These are phyloP conservation scores for Dothistroma septosporum DNA, from an alignment of 2,329 filamentous ascomycete genomes.

Conservation along the genomic window DNA sequence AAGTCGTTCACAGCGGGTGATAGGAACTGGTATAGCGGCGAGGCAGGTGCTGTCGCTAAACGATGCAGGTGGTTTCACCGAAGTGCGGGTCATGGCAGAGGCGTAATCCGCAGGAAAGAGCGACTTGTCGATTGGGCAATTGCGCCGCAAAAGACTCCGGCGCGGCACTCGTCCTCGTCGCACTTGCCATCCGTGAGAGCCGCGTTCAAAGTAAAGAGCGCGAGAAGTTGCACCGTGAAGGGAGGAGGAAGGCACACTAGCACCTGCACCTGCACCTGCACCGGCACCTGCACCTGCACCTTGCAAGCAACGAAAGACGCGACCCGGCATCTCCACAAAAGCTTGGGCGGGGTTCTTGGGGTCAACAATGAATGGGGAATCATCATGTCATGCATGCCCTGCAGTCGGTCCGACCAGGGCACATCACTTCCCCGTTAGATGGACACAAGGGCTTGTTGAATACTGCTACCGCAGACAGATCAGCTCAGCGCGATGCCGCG, in stretches of 20 bases:
- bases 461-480: too few species aligned
- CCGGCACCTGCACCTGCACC: too few species aligned
- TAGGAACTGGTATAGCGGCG: conserved; percentile 10
- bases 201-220: not conserved
- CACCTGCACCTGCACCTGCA: too few species aligned
- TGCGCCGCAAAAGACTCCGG: conserved; percentile 2
- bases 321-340: too few species aligned
- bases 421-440: too few species aligned
- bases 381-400: not conserved
- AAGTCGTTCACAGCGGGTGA: not conserved
- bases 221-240: not conserved
- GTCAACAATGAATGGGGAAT: not conserved
- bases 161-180: not conserved
- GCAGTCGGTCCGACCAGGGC: not conserved
- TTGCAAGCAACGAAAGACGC: too few species aligned
- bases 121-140: not conserved
- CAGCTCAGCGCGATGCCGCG: too few species aligned
- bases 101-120: not conserved
- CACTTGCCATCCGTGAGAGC: not conserved
- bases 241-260: too few species aligned
- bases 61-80: conserved; percentile 5
- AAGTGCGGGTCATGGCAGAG: not conserved
- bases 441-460: too few species aligned
- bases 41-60: conserved; percentile 3
- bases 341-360: too few species aligned